Percentiles rank a stretch among this genome's conserved stretches.
Evolutionary conservation across 345 rosid species (phyloP).

Genomic region (Odontarrhena argentea): DNA sequence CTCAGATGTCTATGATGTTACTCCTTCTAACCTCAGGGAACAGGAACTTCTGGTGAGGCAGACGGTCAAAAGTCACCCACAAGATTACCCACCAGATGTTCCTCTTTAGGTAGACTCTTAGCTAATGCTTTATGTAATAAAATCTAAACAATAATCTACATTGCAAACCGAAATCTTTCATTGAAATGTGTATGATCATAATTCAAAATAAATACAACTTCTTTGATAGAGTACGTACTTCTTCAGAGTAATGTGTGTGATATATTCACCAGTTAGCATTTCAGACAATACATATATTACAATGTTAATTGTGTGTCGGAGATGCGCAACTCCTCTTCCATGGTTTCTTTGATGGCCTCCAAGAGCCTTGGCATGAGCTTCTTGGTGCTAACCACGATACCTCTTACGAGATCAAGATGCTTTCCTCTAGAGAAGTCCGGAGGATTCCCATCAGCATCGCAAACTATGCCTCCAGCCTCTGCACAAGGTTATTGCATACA

Average conservation of each 20-base stretch:
- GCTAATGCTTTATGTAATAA: slow-evolving; percentile 15
- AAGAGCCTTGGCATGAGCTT: slow-evolving; percentile 72
- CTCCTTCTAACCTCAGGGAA: slow-evolving; percentile 69
- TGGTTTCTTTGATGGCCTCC: slow-evolving; percentile 67
- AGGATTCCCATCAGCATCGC: slow-evolving; percentile 64
- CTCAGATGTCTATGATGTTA: slow-evolving; percentile 71
- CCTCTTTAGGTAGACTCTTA: slow-evolving; percentile 47
- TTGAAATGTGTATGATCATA: slow-evolving; percentile 14
- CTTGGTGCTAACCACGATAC: slow-evolving; percentile 67
- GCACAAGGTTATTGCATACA: slow-evolving; percentile 35
- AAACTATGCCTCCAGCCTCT: slow-evolving; percentile 82
- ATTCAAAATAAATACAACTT: slow-evolving; percentile 2
- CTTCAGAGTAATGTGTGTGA: not conserved
- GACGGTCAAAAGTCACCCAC: slow-evolving; percentile 54
- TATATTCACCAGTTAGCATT: slow-evolving; percentile 9
- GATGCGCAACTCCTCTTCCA: slow-evolving; percentile 48
- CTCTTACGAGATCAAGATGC: slow-evolving; percentile 54
- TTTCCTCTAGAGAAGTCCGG: slow-evolving; percentile 74
- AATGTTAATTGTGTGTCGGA: slow-evolving; percentile 12
- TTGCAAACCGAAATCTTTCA: not conserved
- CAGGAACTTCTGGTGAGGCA: slow-evolving; percentile 68
- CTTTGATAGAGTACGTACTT: slow-evolving; percentile 12
- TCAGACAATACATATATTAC: slow-evolving; percentile 14
- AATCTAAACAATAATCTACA: slow-evolving; percentile 3
- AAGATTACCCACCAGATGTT: slow-evolving; percentile 73